phyloP scores from a whole-genome alignment of 768 basidiomycete genomes.

The Lentinula aciculospora region DNA sequence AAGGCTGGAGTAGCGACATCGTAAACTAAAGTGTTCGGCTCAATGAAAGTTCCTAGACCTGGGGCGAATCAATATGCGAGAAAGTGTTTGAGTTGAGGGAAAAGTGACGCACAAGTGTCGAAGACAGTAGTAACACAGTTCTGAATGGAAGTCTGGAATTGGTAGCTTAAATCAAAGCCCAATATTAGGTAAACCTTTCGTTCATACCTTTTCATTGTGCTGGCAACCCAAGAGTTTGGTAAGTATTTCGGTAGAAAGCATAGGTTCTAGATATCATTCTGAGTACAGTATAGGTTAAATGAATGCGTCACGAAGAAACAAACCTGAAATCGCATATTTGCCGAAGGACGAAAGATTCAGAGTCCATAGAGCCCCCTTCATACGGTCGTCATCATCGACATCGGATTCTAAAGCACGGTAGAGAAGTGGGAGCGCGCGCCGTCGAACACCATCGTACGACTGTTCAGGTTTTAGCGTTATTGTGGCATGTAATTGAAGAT shows the following conservation, averaged over 20 bases:
- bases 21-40: constrained; percentile 55
- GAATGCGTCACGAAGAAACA: constrained; percentile 5
- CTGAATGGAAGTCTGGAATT: constrained; percentile 66
- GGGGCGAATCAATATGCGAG: not conserved
- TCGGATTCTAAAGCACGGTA: constrained; percentile 58
- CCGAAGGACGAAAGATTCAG: constrained; percentile 63
- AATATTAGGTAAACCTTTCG: not conserved
- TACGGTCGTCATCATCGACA: constrained; percentile 81
- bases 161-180: not conserved
- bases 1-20: constrained; percentile 40
- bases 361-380: constrained; percentile 88
- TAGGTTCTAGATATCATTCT: constrained; percentile 45
- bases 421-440: constrained; percentile 55
- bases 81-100: constrained; percentile 10
- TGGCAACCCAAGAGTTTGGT: constrained; percentile 65
- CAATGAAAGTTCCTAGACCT: constrained; percentile 59
- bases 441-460: constrained; percentile 66
- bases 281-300: not conserved
- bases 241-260: constrained; percentile 52
- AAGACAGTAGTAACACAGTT: constrained; percentile 58
- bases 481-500: not conserved
- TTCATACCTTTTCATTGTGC: constrained; percentile 72
- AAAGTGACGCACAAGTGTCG: constrained; percentile 46
- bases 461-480: constrained; percentile 16
- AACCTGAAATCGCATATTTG: constrained; percentile 45